Conservation (phyloP, 139 green algal genomes). For the Chlorella vulgaris region DNA sequence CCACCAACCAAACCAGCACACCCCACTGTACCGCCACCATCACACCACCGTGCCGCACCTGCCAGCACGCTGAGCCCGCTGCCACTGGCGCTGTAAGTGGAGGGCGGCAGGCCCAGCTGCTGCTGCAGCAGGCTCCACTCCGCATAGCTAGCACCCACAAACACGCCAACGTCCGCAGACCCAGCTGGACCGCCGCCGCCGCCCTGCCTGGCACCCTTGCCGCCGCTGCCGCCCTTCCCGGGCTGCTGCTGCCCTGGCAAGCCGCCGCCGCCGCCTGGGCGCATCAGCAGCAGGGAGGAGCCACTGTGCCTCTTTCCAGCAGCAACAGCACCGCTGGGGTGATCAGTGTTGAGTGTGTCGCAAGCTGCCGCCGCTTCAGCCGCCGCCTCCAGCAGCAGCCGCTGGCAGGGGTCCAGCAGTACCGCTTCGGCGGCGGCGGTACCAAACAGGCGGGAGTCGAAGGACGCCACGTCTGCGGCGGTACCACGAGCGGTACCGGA, state of each 20-base stretch:
- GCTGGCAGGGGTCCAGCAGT: slow-evolving; percentile 68
- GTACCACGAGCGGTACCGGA: slow-evolving; percentile 51
- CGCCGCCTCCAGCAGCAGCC: slow-evolving; percentile 53
- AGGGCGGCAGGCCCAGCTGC: slow-evolving; percentile 31
- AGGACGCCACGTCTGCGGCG: slow-evolving; percentile 48
- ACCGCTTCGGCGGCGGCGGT: slow-evolving; percentile 56
- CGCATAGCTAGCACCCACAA: slow-evolving; percentile 59
- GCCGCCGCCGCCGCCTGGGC: too few species aligned
- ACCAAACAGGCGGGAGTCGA: slow-evolving; percentile 64
- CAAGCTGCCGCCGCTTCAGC: neutral
- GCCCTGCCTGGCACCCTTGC: neutral
- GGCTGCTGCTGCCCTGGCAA: too few species aligned
- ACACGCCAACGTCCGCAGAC: slow-evolving; percentile 65
- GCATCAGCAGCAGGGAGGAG: too few species aligned
- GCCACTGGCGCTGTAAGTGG: slow-evolving; percentile 44
- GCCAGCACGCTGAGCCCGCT: slow-evolving; percentile 46
- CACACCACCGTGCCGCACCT: neutral
- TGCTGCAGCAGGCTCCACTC: slow-evolving; percentile 32
- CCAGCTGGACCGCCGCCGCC: slow-evolving; percentile 1
- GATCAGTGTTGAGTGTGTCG: neutral
- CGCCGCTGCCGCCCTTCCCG: too few species aligned
- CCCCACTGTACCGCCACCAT: too few species aligned
- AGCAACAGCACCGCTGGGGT: too few species aligned
- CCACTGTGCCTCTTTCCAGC: too few species aligned
- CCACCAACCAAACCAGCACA: neutral